Base-by-base conservation (phyloP, 306 rosid genomes). In the Inga leiocalycina region DNA sequence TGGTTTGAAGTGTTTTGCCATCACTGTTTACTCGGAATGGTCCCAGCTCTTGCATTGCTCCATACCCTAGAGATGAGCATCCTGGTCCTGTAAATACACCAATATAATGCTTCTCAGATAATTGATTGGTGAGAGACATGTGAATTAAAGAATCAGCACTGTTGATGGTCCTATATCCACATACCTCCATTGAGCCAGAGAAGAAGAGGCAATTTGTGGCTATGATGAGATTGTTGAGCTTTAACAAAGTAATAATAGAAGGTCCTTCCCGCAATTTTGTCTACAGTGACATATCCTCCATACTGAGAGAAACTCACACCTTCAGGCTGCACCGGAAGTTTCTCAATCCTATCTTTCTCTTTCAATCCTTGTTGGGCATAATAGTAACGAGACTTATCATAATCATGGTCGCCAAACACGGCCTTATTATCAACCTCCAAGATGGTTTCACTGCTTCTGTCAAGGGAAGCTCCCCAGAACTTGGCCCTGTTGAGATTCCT, bases 131-230 rank as follows among this genome's bases (percentile, higher is more conserved):
- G 30, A 27, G 30, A 27, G 30, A 27, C 0, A 27, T 27, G 30
- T 27, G 30, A 27, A 27, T 27, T 27, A 27, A 27, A 27, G 30
- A 27, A 27, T 27, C 30, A 27, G 30, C 30, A 27, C 30, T 27
- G 30, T 27, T 27, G 30, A 27, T 27, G 30, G 30, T 27, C 0
- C 30, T 27, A 27, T 27, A 27, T 27, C 30, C 2, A 22, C 69
- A 16, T 87, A 93, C 98, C 98, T 93, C 99, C 99, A 82, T 96
- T 96, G 77, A 96, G 98, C 99, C 99, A 96, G 66, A 96, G 94
- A 87, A 96, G 98, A 89, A 96, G 99, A 71, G 97, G 99, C 70
- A 85, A 45, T 0, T 81, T 70, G 1, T 87, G 84, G 79, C 85
- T 43, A 24, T 88, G 3, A 32, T 3, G 14, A 24, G 86, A 27